These are phyloP conservation scores for Aspergillus fructus DNA, from an alignment of 2,329 filamentous ascomycete genomes.

Conservation along the genomic window DNA sequence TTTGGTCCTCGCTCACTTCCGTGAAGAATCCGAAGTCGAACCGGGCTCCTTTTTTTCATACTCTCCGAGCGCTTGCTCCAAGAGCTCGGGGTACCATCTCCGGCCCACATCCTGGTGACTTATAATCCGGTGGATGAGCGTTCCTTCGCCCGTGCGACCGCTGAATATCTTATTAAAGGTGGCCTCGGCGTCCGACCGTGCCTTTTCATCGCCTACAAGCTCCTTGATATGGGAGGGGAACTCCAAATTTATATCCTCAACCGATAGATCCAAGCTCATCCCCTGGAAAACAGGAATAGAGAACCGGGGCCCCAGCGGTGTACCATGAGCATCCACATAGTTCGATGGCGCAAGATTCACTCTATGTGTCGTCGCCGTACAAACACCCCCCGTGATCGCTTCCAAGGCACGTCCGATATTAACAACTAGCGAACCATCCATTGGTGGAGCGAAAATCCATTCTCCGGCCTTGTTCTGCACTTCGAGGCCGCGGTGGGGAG, in stretches of 20 bases:
- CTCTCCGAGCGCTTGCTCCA: constrained; percentile 30
- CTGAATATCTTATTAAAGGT: constrained; percentile 36
- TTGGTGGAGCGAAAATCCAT: constrained; percentile 48
- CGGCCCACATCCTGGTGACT: constrained; percentile 39
- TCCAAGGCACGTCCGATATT: constrained; percentile 47
- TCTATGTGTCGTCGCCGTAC: constrained; percentile 38
- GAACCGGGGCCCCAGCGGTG: constrained; percentile 31
- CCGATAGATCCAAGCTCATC: constrained; percentile 33
- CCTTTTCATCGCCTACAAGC: constrained; percentile 31
- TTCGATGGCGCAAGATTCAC: constrained; percentile 30
- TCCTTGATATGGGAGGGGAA: constrained; percentile 32
- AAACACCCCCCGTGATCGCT: constrained; percentile 36
- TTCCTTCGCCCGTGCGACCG: constrained; percentile 33
- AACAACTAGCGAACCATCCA: constrained; percentile 48
- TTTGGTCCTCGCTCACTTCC: neutral
- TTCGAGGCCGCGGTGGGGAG: constrained; percentile 46
- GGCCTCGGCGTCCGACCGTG: constrained; percentile 37
- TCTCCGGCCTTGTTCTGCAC: constrained; percentile 48
- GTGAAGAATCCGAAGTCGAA: neutral
- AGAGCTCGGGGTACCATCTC: constrained; percentile 37
- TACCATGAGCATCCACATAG: constrained; percentile 25
- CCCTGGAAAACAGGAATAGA: constrained; percentile 39
- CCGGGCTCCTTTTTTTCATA: constrained; percentile 7
- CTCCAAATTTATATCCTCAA: constrained; percentile 27
- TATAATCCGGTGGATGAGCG: constrained; percentile 35